Base-by-base conservation (phyloP, 495 filamentous ascomycete genomes). In the Penicillium psychrofluorescens region DNA sequence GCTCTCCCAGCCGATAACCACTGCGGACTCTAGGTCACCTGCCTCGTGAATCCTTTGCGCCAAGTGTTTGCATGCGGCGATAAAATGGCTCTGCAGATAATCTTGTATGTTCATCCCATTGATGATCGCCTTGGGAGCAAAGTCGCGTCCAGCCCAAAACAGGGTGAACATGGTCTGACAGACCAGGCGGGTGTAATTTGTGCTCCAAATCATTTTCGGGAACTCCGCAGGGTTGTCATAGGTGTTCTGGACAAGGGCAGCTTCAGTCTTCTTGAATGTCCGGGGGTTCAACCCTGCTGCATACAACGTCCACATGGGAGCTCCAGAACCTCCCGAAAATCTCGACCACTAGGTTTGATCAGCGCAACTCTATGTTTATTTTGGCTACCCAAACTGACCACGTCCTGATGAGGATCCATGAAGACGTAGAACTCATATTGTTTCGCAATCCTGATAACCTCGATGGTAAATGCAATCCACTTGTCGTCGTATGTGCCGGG, bases 131-230 rank as follows among this genome's bases (percentile, higher is more conserved):
- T 95, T 95, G 7, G 94, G 94, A 8, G 94, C 87, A 71, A 95
- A 98, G 52, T 91, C 88, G 39, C 75, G 75, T n/a, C 92, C 92
- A 8, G 73, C 94, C 64, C 90, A 97, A 67, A 96, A 98, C 29
- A 95, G 63, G 0, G 92, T 95, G 56, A 95, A 97, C 54, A 97
- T 90, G 36, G 87, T 87, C 49, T 88, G 86, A 41, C 87, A 88
- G 6, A 84, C 89, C 22, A 95, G 71, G 34, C 94, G 82, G 37
- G 79, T 84, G 55, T 98, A 98, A 55, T 98, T 97, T 15, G 92
- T 98, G 37, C 90, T 88, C 92, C 92, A 98, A 14, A 95, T 89
- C 92, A 98, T 98, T 66, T 97, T 97, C 4, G 92, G 94, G 56
- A 92, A 98, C 3, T 81, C 75, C 5, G 80, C 80, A 12, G 90